Conservation (phyloP, 1,284 basidiomycete species). For the Rhodotorula sp. region DNA sequence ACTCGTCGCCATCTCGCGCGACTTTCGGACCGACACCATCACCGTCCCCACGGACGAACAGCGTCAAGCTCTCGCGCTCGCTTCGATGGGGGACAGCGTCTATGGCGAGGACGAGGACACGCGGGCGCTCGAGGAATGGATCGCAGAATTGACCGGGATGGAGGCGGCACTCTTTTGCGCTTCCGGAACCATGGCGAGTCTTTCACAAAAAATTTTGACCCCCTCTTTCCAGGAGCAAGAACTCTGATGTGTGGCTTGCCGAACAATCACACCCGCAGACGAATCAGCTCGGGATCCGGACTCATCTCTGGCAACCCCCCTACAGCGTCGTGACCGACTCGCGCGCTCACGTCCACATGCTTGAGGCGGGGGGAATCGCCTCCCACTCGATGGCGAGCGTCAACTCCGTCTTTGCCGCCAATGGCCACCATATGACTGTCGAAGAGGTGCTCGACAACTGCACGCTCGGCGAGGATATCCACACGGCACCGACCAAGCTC, state of each 20-base stretch:
- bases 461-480: constrained; percentile 67
- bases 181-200: constrained; percentile 90
- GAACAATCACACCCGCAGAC: too few species aligned
- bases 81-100: constrained; percentile 57
- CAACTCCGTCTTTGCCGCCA: constrained; percentile 61
- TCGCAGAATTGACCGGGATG: constrained; percentile 79
- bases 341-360: constrained; percentile 67
- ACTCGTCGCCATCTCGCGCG: neutral
- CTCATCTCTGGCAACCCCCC: constrained; percentile 84
- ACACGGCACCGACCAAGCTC: constrained; percentile 51
- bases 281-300: constrained; percentile 65
- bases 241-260: neutral
- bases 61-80: constrained; percentile 52
- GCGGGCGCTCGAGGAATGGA: constrained; percentile 67
- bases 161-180: constrained; percentile 80
- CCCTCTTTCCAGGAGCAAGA: neutral
- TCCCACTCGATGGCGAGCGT: constrained; percentile 83
- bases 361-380: constrained; percentile 83
- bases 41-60: constrained; percentile 54
- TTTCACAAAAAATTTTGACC: neutral
- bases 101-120: constrained; percentile 56
- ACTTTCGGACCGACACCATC: constrained; percentile 53
- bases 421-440: constrained; percentile 77
- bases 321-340: constrained; percentile 73
- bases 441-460: constrained; percentile 68